A percentile compares a stretch with the other conserved stretches of the same genome.
Conservation (phyloP, 2,329 filamentous ascomycete genomes). For the Apiospora pterosperma region DNA sequence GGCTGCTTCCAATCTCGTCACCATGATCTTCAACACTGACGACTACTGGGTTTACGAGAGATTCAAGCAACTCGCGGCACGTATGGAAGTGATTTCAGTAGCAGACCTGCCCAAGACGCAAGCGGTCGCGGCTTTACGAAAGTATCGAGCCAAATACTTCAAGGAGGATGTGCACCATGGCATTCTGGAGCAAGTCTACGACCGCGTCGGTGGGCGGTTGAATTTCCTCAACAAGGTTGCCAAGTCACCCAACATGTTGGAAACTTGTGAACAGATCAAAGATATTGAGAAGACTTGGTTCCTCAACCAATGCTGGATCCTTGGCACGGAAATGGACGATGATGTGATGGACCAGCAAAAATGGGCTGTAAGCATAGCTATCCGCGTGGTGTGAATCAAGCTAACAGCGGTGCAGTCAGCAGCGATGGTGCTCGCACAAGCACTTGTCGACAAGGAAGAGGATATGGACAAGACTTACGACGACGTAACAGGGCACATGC, state of each 20-base stretch:
- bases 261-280: constrained; percentile 71
- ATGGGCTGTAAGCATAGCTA: constrained; percentile 67
- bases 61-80: constrained; percentile 84
- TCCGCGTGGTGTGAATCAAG: neutral
- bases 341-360: constrained; percentile 99
- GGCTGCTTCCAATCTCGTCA: constrained; percentile 88
- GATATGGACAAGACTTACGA: constrained; percentile 66
- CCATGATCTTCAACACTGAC: constrained; percentile 91
- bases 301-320: constrained; percentile 74
- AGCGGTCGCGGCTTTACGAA: constrained; percentile 72
- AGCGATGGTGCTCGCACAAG: constrained; percentile 88
- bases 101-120: constrained; percentile 75
- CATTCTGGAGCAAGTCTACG: constrained; percentile 74
- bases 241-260: constrained; percentile 77
- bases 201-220: constrained; percentile 81
- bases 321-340: constrained; percentile 80
- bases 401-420: constrained; percentile 57
- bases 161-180: constrained; percentile 52
- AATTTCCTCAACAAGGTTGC: constrained; percentile 88
- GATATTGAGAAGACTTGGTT: constrained; percentile 75
- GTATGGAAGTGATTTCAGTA: constrained; percentile 91
- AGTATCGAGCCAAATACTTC: constrained; percentile 79
- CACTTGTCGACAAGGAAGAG: constrained; percentile 79
- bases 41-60: constrained; percentile 99
- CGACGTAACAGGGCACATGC: constrained; percentile 63